Evolutionary conservation across 2,329 filamentous ascomycete genomes (phyloP).

Genomic region (Xylariomycetidae sp.): DNA sequence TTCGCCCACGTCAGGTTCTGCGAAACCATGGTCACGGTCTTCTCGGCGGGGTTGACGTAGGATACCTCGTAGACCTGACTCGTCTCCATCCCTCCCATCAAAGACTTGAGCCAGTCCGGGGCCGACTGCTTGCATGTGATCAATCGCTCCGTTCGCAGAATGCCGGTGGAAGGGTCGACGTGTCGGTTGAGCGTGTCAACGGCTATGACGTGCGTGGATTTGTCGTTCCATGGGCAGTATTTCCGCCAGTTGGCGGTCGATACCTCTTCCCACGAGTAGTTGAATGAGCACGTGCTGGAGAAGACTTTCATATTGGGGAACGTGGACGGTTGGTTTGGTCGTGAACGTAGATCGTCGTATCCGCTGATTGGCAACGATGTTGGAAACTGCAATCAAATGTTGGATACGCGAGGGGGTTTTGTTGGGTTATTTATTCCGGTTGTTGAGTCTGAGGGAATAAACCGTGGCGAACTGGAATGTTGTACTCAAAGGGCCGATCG

Average conservation of each 20-base stretch:
- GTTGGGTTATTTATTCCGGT: constrained; percentile 6
- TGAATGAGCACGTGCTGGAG: constrained; percentile 80
- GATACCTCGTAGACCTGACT: constrained; percentile 93
- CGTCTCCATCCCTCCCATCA: constrained; percentile 75
- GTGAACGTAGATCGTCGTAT: no score
- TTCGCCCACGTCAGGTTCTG: constrained; percentile 93
- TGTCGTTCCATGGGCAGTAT: constrained; percentile 98
- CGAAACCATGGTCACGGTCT: constrained; percentile 94
- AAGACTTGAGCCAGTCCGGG: constrained; percentile 73
- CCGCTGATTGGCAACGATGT: no score
- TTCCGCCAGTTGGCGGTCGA: constrained; percentile 98
- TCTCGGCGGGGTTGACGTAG: constrained; percentile 78
- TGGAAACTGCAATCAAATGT: no score
- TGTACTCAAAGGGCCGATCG: constrained; percentile 17
- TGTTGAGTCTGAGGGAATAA: constrained; percentile 3
- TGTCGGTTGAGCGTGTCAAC: constrained; percentile 83
- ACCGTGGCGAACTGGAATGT: constrained; percentile 5
- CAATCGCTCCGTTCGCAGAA: constrained; percentile 57
- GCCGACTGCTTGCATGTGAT: constrained; percentile 60
- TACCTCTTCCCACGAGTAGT: constrained; percentile 99
- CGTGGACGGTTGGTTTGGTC: no score
- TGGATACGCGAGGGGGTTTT: background rate
- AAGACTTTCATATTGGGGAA: constrained; percentile 99
- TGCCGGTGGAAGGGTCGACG: constrained; percentile 52
- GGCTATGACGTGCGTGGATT: constrained; percentile 92